Conservation (phyloP, 805 yeast genomes). For the Alloascoidea hylecoeti region DNA sequence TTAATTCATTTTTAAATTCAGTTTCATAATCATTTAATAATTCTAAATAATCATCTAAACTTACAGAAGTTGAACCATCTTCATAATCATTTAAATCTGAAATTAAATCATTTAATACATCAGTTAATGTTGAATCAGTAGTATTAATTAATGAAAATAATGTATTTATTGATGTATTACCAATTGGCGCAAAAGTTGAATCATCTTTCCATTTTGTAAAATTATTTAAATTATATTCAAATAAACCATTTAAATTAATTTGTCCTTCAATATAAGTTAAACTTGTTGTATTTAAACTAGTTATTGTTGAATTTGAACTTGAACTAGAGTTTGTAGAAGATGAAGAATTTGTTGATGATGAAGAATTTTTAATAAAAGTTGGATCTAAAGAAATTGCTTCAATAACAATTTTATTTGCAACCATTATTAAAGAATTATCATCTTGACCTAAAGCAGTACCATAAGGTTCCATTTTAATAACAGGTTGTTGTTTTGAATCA, state of each 20-base stretch:
- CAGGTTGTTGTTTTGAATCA: conserved; percentile 10
- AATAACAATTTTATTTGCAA: conserved; percentile 54
- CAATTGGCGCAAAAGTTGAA: conserved; percentile 20
- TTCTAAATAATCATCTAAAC: too few species aligned
- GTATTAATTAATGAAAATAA: too few species aligned
- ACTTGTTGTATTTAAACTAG: too few species aligned
- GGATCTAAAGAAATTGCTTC: conserved; percentile 31
- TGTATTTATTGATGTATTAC: conserved; percentile 30
- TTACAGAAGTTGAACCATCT: too few species aligned
- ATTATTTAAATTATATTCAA: conserved; percentile 67
- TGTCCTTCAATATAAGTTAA: not conserved
- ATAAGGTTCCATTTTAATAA: not conserved
- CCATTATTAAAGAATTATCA: conserved; percentile 32
- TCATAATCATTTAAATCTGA: not conserved
- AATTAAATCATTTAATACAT: conserved; percentile 9
- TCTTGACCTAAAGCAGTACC: conserved; percentile 1
- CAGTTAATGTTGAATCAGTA: too few species aligned
- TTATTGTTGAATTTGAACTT: not conserved
- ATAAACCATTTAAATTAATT: conserved; percentile 49
- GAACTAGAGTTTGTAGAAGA: not conserved
- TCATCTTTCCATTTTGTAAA: conserved; percentile 27
- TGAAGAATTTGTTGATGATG: not conserved
- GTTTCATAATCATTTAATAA: too few species aligned
- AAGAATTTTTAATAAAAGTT: conserved; percentile 15
- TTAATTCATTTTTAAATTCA: too few species aligned